These are phyloP conservation scores for Sophora flavescens DNA, from an alignment of 306 rosid species.

Conservation along the genomic window DNA sequence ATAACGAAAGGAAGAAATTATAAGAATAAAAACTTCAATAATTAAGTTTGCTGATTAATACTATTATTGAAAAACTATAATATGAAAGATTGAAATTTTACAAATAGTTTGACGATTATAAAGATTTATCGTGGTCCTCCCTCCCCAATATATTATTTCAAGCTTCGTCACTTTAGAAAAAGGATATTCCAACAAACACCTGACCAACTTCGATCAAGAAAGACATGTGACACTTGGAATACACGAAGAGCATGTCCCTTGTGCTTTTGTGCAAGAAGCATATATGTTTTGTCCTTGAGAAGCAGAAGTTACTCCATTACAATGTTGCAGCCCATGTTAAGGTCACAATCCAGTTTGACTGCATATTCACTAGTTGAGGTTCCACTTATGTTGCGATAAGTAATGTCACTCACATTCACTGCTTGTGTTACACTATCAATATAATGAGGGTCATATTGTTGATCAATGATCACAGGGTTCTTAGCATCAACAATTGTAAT, in stretches of 20 bases:
- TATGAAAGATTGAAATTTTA: not conserved
- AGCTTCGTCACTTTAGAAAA: too few species aligned
- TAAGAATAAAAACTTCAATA: too few species aligned
- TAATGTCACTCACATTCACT: constrained; percentile 53
- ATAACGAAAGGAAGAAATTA: too few species aligned
- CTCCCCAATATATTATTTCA: too few species aligned
- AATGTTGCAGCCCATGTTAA: constrained; percentile 38
- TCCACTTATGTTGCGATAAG: constrained; percentile 45
- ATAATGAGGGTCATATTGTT: constrained; percentile 2
- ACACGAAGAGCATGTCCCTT: constrained; percentile 11
- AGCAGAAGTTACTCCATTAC: constrained; percentile 12
- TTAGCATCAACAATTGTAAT: constrained; percentile 24
- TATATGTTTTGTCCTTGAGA: not conserved
- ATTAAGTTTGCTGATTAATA: too few species aligned
- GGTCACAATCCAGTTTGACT: constrained; percentile 45
- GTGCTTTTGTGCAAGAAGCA: constrained; percentile 44
- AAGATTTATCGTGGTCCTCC: too few species aligned
- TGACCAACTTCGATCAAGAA: too few species aligned
- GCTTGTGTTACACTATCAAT: not conserved
- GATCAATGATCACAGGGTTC: constrained; percentile 58
- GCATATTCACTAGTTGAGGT: constrained; percentile 40
- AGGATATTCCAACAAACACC: not conserved
- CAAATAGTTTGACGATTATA: too few species aligned
- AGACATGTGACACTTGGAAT: constrained; percentile 49
- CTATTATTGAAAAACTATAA: too few species aligned